phyloP scores from a whole-genome alignment of 1,284 basidiomycete genomes.

The Cryptococcus deneoformans region DNA sequence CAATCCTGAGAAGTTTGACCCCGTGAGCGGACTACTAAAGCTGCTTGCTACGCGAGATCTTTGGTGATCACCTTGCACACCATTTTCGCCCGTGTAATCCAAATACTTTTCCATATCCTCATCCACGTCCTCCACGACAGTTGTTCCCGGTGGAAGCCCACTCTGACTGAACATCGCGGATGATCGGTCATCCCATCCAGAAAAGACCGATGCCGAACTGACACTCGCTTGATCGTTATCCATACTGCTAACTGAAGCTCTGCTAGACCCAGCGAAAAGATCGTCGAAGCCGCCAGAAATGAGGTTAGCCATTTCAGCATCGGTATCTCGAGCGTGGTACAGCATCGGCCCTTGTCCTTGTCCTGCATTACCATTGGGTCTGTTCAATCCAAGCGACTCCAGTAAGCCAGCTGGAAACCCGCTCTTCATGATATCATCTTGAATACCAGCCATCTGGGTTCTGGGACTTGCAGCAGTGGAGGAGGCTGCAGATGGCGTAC shows the following conservation, averaged over 20 bases:
- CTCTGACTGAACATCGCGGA: slow-evolving; percentile 37
- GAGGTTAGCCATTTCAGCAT: slow-evolving; percentile 29
- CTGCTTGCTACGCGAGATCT: neutral
- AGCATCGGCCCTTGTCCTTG: slow-evolving; percentile 12
- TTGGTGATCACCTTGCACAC: neutral
- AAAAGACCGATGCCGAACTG: slow-evolving; percentile 27
- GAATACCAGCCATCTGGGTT: slow-evolving; percentile 4
- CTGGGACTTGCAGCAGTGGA: slow-evolving; percentile 25
- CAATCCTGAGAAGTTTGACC: slow-evolving; percentile 9
- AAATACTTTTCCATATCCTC: slow-evolving; percentile 24
- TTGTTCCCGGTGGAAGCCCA: slow-evolving; percentile 28
- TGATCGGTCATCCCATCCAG: slow-evolving; percentile 24
- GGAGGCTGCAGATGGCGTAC: slow-evolving; percentile 12
- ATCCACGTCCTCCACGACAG: neutral
- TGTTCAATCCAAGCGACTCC: neutral
- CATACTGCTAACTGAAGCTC: neutral
- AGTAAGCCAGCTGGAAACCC: too few relatives aligned
- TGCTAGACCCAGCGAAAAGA: slow-evolving; percentile 19
- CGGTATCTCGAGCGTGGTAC: slow-evolving; percentile 17
- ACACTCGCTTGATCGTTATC: neutral
- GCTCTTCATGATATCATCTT: too few relatives aligned
- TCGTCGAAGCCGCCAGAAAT: slow-evolving; percentile 31
- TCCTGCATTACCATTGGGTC: neutral
- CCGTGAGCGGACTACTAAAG: neutral
- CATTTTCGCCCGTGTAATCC: slow-evolving; percentile 30